These are phyloP conservation scores for Boletellus sp. DNA, from an alignment of 768 basidiomycete genomes.

Conservation along the genomic window DNA sequence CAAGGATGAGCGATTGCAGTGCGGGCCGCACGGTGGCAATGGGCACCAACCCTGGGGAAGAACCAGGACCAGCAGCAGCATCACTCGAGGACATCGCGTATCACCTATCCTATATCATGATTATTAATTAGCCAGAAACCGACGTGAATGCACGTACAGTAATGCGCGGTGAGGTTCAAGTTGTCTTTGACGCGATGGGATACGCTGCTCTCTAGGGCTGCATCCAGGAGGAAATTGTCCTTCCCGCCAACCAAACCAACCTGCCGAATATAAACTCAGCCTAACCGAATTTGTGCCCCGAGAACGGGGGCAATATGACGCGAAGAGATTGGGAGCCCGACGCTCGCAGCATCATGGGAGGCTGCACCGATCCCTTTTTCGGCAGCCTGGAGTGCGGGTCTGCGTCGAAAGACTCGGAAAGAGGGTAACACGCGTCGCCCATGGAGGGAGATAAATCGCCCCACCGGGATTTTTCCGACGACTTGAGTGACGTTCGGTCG, in stretches of 20 bases:
- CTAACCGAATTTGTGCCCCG: background rate
- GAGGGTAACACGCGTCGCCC: too few relatives aligned
- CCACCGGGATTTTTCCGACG: too few relatives aligned
- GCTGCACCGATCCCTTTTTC: too few relatives aligned
- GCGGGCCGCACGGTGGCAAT: background rate
- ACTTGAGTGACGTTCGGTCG: too few relatives aligned
- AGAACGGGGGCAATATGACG: too few relatives aligned
- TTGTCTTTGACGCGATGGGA: background rate
- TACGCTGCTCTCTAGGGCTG: background rate
- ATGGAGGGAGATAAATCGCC: too few relatives aligned
- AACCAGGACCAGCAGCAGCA: too few relatives aligned
- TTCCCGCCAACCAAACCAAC: background rate
- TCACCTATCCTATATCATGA: background rate
- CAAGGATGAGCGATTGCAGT: constrained; percentile 19
- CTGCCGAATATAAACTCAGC: background rate
- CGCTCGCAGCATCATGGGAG: background rate
- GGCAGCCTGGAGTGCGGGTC: too few relatives aligned
- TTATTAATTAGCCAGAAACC: background rate
- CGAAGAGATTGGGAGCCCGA: background rate
- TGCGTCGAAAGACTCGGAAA: too few relatives aligned
- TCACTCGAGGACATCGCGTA: background rate
- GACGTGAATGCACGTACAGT: background rate
- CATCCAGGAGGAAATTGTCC: background rate
- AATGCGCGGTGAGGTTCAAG: too few relatives aligned
- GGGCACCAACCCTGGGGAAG: background rate